phyloP scores from a whole-genome alignment of 257 asterid species.

The Solanum bulbocastanum region DNA sequence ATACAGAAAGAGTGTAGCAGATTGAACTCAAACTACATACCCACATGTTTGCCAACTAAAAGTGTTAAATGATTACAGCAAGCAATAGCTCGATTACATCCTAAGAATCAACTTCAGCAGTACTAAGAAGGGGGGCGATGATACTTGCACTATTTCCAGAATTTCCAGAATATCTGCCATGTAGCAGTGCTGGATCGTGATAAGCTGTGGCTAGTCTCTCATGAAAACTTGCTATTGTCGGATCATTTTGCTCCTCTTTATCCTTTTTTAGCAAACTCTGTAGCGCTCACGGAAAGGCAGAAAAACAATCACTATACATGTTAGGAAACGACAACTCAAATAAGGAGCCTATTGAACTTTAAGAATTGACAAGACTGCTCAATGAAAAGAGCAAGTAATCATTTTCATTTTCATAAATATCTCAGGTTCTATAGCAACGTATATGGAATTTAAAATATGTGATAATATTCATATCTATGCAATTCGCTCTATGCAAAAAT shows the following conservation, averaged over 20 bases:
- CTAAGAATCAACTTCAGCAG: background rate
- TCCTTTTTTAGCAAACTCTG: conserved; percentile 90
- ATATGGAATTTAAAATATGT: background rate
- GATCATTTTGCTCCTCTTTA: conserved; percentile 47
- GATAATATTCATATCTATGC: background rate
- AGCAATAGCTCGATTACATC: background rate
- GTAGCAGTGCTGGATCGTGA: conserved; percentile 54
- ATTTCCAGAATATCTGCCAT: conserved; percentile 21
- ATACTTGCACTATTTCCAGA: conserved; percentile 31
- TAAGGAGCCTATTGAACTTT: background rate
- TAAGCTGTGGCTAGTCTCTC: conserved; percentile 58
- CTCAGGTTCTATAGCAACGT: background rate
- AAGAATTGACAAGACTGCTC: background rate
- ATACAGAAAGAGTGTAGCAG: background rate
- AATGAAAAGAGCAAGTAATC: background rate
- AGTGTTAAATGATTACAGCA: background rate
- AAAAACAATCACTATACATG: background rate
- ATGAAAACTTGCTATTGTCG: conserved; percentile 38
- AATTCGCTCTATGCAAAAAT: background rate
- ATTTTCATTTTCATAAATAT: background rate
- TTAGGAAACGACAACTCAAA: background rate
- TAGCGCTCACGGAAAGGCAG: background rate
- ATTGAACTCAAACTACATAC: background rate
- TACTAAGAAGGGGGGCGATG: conserved; percentile 50
- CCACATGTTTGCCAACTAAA: background rate